Base-by-base conservation (phyloP, 345 rosid genomes). In the Nasturtium officinale region DNA sequence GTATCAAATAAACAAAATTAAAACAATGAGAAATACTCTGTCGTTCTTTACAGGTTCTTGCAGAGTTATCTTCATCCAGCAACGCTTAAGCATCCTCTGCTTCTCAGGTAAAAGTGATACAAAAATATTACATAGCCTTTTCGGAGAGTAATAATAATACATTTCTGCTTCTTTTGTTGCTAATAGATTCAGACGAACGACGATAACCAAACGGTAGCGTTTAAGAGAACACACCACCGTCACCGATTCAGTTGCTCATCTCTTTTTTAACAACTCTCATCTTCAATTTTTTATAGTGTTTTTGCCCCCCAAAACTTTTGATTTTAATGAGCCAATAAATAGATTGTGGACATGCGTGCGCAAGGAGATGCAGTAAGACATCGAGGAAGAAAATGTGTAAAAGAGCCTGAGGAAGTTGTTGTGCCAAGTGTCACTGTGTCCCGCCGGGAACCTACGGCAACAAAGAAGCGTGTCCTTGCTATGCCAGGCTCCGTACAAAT, bases 361-460 rank as follows among this genome's bases (percentile, higher is more conserved):
- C 71, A 7, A 77, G 67, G 59, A 84, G 93, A 77, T 88, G 90
- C 76, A 81, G 61, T 9, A 79, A 80, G 78, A 78, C 93, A 47
- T 82, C 86, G 1, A 69, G 85, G 73, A 77, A 78, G 73, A 80
- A 86, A 45, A 72, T 85, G 64, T 88, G 94, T 79, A 51, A 82
- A 48, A 66, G 89, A 68, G 89, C 89, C 1, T 88, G 93, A 77
- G 85, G 82, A 58, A 85, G 86, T 13, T 88, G 93, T 77, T 88
- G 93, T 67, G 76, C 28, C 11, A 77, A 81, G 77, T 86, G 93
- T 81, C 79, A 75, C 61, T 88, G 93, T 70, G 93, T 88, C 18
- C 93, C 90, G 1, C 84, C 87, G 5, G 92, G 92, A 35, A 86
- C 88, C 51, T 86, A 71, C 25, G 86, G 88, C 21, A 77, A 84